Percentiles rank a stretch among this genome's conserved stretches.
phyloP scores from a whole-genome alignment of 1,284 basidiomycete species.

The Boletellus deceptivus region DNA sequence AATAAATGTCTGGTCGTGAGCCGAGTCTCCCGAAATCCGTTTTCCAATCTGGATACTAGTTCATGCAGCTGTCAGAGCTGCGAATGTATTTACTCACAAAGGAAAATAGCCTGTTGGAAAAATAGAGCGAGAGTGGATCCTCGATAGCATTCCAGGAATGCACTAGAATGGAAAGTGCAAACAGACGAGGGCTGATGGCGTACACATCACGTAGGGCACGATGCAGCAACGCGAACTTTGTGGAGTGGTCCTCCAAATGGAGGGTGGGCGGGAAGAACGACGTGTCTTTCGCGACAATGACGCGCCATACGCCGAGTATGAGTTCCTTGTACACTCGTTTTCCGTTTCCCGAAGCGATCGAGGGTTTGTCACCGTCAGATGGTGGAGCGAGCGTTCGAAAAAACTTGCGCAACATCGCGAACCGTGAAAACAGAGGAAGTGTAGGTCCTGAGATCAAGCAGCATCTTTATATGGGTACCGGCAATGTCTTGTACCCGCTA shows the following conservation, averaged over 20 bases:
- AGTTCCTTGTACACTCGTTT: neutral
- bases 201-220: neutral
- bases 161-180: constrained; percentile 10
- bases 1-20: neutral
- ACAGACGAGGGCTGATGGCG: constrained; percentile 20
- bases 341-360: neutral
- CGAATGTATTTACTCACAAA: constrained; percentile 14
- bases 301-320: neutral
- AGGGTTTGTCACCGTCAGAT: neutral
- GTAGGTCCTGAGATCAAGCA: too few species aligned
- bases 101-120: constrained; percentile 22
- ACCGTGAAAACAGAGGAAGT: too few species aligned
- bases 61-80: neutral
- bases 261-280: neutral
- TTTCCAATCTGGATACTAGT: constrained; percentile 21
- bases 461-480: too few species aligned
- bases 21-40: constrained; percentile 4
- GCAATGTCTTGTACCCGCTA: too few species aligned
- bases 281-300: neutral
- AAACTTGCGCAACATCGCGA: neutral
- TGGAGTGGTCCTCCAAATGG: neutral
- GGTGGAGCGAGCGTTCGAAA: neutral
- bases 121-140: constrained; percentile 18
- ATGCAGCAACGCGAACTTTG: neutral
- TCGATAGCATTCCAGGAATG: constrained; percentile 25